Percentiles rank a stretch among this genome's conserved stretches.
Evolutionary conservation across 1,284 basidiomycete species (phyloP).

Genomic region (Ustilago tritici): DNA sequence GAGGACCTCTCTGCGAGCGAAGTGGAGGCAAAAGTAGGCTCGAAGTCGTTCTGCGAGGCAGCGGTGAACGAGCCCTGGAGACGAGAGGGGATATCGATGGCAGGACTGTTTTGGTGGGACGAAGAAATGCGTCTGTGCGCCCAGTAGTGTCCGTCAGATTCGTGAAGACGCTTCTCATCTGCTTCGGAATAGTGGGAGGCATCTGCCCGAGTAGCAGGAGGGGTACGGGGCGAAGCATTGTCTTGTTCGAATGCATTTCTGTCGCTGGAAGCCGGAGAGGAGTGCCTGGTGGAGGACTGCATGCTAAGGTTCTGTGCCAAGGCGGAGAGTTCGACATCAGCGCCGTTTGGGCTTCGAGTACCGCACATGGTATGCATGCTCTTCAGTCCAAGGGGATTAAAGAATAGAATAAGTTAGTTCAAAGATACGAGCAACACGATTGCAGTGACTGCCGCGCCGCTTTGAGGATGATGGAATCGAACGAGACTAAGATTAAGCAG

Average conservation of each 20-base stretch:
- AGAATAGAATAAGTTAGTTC: constrained; percentile 2
- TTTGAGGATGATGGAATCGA: neutral
- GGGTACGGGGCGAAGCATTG: constrained; percentile 33
- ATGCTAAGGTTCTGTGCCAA: constrained; percentile 28
- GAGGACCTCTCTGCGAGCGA: constrained; percentile 43
- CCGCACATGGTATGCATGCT: constrained; percentile 35
- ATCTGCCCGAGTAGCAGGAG: constrained; percentile 43
- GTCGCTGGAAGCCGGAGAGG: constrained; percentile 47
- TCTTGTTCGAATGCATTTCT: constrained; percentile 36
- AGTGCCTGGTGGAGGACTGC: constrained; percentile 33
- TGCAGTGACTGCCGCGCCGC: neutral
- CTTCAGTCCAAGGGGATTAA: neutral
- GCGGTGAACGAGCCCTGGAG: constrained; percentile 43
- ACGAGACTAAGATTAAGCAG: constrained; percentile 23
- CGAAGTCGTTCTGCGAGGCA: constrained; percentile 42
- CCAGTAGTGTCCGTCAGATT: constrained; percentile 56
- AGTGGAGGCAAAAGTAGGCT: constrained; percentile 39
- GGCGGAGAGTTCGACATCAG: constrained; percentile 33
- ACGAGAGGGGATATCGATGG: constrained; percentile 39
- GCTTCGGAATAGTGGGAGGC: constrained; percentile 56
- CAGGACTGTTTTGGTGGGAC: constrained; percentile 29
- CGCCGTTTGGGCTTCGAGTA: constrained; percentile 31
- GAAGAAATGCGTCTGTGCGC: constrained; percentile 52
- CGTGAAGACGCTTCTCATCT: constrained; percentile 60
- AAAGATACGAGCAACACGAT: neutral